Evolutionary conservation across 1,284 basidiomycete genomes (phyloP).

Genomic region (Ganoderma sp.): DNA sequence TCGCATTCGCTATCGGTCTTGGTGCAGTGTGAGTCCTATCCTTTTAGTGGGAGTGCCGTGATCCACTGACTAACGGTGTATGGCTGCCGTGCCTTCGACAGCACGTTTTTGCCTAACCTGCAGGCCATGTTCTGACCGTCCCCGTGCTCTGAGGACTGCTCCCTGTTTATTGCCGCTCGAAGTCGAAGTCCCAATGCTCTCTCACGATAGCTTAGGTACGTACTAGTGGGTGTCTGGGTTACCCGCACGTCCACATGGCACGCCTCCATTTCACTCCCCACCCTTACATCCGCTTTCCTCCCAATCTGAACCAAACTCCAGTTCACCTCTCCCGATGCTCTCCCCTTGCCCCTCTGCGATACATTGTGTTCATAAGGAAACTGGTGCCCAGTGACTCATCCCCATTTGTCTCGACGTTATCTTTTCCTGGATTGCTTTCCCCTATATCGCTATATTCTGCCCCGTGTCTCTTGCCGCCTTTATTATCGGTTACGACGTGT

Average conservation of each 20-base stretch:
- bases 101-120: constrained; percentile 40
- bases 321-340: constrained; percentile 1
- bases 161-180: constrained; percentile 2
- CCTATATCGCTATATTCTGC: constrained; percentile 31
- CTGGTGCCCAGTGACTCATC: constrained; percentile 7
- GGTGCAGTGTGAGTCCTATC: constrained; percentile 65
- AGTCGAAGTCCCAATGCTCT: constrained; percentile 13
- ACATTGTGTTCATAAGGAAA: constrained; percentile 24
- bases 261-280: constrained; percentile 17
- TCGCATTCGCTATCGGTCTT: constrained; percentile 75
- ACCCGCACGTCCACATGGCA: constrained; percentile 12
- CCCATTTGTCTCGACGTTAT: constrained; percentile 20
- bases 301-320: background rate
- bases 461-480: constrained; percentile 7
- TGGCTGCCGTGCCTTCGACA: constrained; percentile 16
- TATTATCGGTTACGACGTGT: constrained; percentile 25
- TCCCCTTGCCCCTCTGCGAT: constrained; percentile 9
- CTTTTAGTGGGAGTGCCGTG: background rate
- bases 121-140: constrained; percentile 28
- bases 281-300: background rate
- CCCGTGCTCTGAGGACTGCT: constrained; percentile 18
- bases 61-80: constrained; percentile 13
- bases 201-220: constrained; percentile 28
- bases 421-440: constrained; percentile 25
- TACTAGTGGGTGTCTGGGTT: constrained; percentile 16